phyloP scores from a whole-genome alignment of 2,329 filamentous ascomycete species.

The Westerdykella ornata region DNA sequence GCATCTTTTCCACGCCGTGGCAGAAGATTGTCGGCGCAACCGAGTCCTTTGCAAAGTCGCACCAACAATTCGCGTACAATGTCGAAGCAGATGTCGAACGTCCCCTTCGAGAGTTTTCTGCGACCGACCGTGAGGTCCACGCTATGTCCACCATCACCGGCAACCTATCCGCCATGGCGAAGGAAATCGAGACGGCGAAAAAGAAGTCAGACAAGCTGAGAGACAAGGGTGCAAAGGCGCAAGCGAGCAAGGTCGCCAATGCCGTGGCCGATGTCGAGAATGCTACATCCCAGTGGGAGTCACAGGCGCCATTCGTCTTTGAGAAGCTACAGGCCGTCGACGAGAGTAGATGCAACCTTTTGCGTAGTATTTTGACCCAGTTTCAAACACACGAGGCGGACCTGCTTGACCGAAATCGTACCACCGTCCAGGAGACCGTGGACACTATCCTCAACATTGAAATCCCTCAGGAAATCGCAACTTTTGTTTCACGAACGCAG shows the following conservation, averaged over 20 bases:
- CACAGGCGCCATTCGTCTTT: slow-evolving; percentile 89
- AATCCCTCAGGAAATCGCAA: slow-evolving; percentile 78
- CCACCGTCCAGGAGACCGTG: slow-evolving; percentile 70
- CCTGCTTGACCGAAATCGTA: slow-evolving; percentile 67
- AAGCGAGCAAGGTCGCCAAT: slow-evolving; percentile 67
- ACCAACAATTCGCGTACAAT: slow-evolving; percentile 70
- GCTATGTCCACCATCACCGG: slow-evolving; percentile 74
- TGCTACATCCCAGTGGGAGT: slow-evolving; percentile 82
- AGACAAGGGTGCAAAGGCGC: slow-evolving; percentile 71
- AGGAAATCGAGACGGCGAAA: slow-evolving; percentile 76
- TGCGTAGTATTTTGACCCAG: slow-evolving; percentile 86
- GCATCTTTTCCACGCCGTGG: slow-evolving; percentile 88
- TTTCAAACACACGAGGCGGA: slow-evolving; percentile 90
- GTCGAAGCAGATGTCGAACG: slow-evolving; percentile 85
- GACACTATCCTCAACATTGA: slow-evolving; percentile 79
- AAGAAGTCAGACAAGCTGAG: slow-evolving; percentile 78
- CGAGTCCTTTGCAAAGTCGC: slow-evolving; percentile 74
- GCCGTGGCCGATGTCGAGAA: slow-evolving; percentile 68
- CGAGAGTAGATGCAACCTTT: slow-evolving; percentile 79
- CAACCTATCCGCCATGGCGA: slow-evolving; percentile 74
- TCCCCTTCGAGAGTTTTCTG: slow-evolving; percentile 69
- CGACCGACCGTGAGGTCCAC: slow-evolving; percentile 66
- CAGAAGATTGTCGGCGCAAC: slow-evolving; percentile 74
- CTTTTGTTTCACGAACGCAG: slow-evolving; percentile 51
- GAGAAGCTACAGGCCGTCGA: slow-evolving; percentile 88